Conservation (phyloP, 2,329 filamentous ascomycete genomes). For the Chrysoporthe deuterocubensis region DNA sequence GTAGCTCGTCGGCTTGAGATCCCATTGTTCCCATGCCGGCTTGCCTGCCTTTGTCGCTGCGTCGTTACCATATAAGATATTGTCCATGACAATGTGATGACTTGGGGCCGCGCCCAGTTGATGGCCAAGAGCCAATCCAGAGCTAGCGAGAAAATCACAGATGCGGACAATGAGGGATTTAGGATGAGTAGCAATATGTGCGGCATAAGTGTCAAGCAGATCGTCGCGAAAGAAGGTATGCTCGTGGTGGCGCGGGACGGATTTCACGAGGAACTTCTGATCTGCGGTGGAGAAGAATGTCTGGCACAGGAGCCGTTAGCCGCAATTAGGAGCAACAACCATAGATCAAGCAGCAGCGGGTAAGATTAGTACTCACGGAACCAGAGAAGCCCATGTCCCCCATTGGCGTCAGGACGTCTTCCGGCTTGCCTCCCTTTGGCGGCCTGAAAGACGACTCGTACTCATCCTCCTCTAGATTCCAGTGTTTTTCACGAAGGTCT, state of each 20-base stretch:
- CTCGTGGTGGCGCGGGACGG: slow-evolving; percentile 70
- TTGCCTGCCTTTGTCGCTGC: slow-evolving; percentile 40
- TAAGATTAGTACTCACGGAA: slow-evolving; percentile 48
- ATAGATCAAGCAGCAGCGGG: background rate
- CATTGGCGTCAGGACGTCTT: slow-evolving; percentile 54
- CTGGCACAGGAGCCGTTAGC: slow-evolving; percentile 33
- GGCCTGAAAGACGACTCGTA: slow-evolving; percentile 44
- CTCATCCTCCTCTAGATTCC: slow-evolving; percentile 42
- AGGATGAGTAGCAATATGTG: slow-evolving; percentile 64
- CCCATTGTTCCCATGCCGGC: slow-evolving; percentile 69
- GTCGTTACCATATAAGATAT: slow-evolving; percentile 66
- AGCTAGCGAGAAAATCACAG: slow-evolving; percentile 67
- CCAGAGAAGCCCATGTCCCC: slow-evolving; percentile 76
- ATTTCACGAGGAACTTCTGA: slow-evolving; percentile 72
- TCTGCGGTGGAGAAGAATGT: slow-evolving; percentile 74
- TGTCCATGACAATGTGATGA: slow-evolving; percentile 81
- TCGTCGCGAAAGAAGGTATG: slow-evolving; percentile 71
- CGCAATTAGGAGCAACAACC: too few relatives aligned
- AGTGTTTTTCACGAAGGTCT: slow-evolving; percentile 50
- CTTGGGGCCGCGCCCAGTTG: slow-evolving; percentile 64
- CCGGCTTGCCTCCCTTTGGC: slow-evolving; percentile 51
- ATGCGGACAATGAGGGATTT: slow-evolving; percentile 71
- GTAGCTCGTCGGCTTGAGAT: slow-evolving; percentile 74
- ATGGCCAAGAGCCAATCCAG: slow-evolving; percentile 61
- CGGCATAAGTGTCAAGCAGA: slow-evolving; percentile 65